A percentile compares a stretch with the other conserved stretches of the same genome.
Conservation (phyloP, 2,329 filamentous ascomycete species). For the Cordyceps cicadae region DNA sequence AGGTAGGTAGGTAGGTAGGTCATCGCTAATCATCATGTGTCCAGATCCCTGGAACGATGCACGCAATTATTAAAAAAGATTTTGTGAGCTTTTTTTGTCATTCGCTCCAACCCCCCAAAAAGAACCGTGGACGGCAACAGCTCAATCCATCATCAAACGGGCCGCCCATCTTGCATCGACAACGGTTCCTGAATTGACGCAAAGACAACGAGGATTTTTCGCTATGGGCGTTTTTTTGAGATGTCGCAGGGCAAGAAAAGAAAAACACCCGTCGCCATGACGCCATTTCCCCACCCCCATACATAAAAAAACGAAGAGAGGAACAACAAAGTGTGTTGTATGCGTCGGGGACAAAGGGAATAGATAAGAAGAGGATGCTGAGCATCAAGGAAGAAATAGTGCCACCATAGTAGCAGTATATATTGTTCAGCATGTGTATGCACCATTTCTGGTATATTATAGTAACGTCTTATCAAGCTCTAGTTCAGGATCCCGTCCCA, state of each 20-base stretch:
- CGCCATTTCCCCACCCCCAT: constrained; percentile 10
- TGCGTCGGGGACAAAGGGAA: constrained; percentile 17
- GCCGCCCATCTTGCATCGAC: neutral
- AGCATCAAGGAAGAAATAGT: neutral
- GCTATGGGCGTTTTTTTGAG: constrained; percentile 1
- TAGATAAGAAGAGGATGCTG: constrained; percentile 5
- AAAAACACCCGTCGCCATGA: constrained; percentile 10
- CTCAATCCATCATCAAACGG: neutral
- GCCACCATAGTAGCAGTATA: constrained; percentile 13
- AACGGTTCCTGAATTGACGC: neutral
- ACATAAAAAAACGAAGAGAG: neutral
- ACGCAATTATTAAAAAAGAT: constrained; percentile 9
- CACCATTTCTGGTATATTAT: constrained; percentile 4
- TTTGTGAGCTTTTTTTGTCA: constrained; percentile 3
- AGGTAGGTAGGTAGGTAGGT: neutral
- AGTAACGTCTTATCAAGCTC: constrained; percentile 12
- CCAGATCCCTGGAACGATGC: constrained; percentile 5
- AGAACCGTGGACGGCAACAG: neutral
- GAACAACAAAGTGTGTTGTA: constrained; percentile 8
- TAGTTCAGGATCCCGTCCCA: constrained; percentile 57
- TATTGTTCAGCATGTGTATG: constrained; percentile 4
- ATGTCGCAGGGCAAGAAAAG: neutral
- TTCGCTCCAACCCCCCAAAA: neutral
- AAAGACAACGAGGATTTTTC: neutral
- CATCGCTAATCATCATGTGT: constrained; percentile 9